Percentiles rank a stretch among this genome's conserved stretches.
Conservation (phyloP, 371 early-diverging fungal genomes). For the Mortierella sp. region DNA sequence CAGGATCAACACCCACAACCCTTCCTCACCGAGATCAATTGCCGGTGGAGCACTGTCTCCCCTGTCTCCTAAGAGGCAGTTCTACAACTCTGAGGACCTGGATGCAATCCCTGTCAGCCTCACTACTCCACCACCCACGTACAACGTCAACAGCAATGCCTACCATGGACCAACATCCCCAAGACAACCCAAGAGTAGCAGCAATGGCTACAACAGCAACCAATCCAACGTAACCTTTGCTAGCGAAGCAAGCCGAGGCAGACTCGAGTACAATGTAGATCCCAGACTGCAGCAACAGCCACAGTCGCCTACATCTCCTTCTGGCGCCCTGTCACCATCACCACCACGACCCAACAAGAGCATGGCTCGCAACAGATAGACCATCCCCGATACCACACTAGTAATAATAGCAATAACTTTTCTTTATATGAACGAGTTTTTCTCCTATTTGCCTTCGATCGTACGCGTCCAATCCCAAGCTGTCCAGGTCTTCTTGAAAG, state of each 20-base stretch:
- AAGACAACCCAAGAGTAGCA: neutral
- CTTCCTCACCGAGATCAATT: neutral
- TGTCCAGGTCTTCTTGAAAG: slow-evolving; percentile 81
- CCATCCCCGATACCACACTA: no score
- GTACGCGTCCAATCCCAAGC: slow-evolving; percentile 88
- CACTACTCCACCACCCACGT: slow-evolving; percentile 7
- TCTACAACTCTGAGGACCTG: slow-evolving; percentile 26
- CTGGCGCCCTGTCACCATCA: neutral
- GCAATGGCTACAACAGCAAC: neutral
- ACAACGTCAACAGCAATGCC: neutral
- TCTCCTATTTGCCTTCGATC: slow-evolving; percentile 42
- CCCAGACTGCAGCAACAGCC: slow-evolving; percentile 1
- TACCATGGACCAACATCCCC: neutral
- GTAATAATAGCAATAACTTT: no score
- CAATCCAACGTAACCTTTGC: neutral
- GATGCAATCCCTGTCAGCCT: slow-evolving; percentile 15
- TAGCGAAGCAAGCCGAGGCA: slow-evolving; percentile 25
- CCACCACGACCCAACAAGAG: slow-evolving; percentile 5
- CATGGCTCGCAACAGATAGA: neutral
- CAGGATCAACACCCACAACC: slow-evolving; percentile 11
- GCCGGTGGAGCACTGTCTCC: neutral
- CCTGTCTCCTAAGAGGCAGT: neutral
- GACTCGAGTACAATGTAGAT: slow-evolving; percentile 2
- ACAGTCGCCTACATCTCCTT: neutral
- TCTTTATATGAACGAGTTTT: neutral